Base-by-base conservation (phyloP, 1,284 basidiomycete species). In the Ustilago vetiveriae region DNA sequence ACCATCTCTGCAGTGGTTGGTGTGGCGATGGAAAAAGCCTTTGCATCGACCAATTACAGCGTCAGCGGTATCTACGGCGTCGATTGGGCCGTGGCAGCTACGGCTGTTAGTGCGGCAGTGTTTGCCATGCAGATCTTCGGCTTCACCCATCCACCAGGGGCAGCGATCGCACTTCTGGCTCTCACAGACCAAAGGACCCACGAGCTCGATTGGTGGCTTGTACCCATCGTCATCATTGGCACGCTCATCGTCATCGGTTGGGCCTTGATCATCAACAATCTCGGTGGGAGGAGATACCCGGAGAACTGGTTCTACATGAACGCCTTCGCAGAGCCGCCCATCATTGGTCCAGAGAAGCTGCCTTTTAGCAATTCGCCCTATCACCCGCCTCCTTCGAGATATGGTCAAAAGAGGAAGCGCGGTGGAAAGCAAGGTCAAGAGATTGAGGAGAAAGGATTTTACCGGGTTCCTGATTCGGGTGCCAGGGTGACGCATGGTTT, bases 191-290 rank as follows among this genome's bases (percentile, higher is more conserved):
- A 45, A 2, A 51, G 52, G 23, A 59, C 63, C 37, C 63, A 56
- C 21, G 23, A 48, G 22, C 32, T 71, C 22, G 45, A 45, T 17
- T 75, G 66, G 65, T 75, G 58, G 47, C 42, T 62, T n/a, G 58
- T 78, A 5, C 72, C 69, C 3, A 55, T 68, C 24, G 47, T 57
- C 9, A 32, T 64, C 5, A 47, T 72, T 7, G 46, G 43, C 9
- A 45, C 46, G 22, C 46, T 56, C 13, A 69, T 80, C 37, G 68
- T 78, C 26, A 62, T 80, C 7, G 78, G 56, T 0, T 80, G 76
- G 76, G 75, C 74, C 5, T 16, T 80, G 22, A 14, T 80, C n/a
- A 46, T 78, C 60, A 80, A 80, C 50, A 76, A 80, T 48, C 6
- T 65, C 11, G 67, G 56, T 6, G 62, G 57, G 0, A 58, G 67